phyloP scores from a whole-genome alignment of 192 early-diverging fungal species.

The Rhizophagus sp. region DNA sequence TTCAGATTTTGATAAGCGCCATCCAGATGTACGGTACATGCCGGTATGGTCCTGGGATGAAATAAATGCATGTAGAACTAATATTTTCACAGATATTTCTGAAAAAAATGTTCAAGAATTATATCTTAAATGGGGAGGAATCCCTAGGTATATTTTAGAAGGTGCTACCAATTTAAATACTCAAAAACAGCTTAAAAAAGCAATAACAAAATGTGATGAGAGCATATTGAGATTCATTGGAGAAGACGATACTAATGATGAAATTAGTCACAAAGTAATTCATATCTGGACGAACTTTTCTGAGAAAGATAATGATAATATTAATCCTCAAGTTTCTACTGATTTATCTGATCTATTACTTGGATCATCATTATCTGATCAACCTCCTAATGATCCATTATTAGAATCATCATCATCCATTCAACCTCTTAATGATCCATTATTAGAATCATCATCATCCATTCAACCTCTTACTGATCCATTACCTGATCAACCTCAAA shows the following conservation, averaged over 20 bases:
- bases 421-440: too few relatives aligned
- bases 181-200: background rate
- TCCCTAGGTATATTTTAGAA: constrained; percentile 2
- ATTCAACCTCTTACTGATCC: too few relatives aligned
- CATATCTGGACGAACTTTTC: background rate
- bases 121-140: constrained; percentile 4
- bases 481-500: too few relatives aligned
- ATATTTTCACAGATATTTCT: background rate
- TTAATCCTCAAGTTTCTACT: too few relatives aligned
- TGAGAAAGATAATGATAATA: too few relatives aligned
- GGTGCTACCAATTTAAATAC: background rate
- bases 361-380: too few relatives aligned
- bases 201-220: background rate
- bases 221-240: background rate
- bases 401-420: too few relatives aligned
- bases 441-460: too few relatives aligned
- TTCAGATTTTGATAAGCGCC: background rate
- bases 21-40: background rate
- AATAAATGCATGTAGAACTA: background rate
- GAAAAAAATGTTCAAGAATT: background rate
- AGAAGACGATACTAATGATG: background rate
- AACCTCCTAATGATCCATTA: too few relatives aligned
- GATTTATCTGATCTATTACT: too few relatives aligned
- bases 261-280: background rate
- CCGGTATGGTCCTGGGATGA: background rate